phyloP scores from a whole-genome alignment of 176 grass and related monocot genomes.

The Avena eriantha region DNA sequence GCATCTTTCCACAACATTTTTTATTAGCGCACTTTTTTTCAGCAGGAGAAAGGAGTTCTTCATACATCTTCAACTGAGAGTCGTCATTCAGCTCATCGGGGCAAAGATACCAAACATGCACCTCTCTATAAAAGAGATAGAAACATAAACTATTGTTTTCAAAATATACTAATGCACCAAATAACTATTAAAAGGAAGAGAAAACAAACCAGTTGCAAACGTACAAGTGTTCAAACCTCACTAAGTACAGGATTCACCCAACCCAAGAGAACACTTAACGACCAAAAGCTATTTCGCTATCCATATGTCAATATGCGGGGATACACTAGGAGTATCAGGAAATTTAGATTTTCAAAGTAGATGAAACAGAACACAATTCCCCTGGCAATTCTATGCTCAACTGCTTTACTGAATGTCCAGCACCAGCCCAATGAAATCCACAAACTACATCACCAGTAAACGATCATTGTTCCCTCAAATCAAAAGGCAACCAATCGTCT shows the following conservation, averaged over 20 bases:
- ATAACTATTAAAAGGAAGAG: neutral
- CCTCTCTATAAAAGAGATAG: constrained; percentile 61
- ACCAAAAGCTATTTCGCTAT: neutral
- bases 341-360: neutral
- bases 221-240: neutral
- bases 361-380: neutral
- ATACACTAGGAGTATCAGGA: neutral
- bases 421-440: neutral
- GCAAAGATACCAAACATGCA: constrained; percentile 86
- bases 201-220: neutral
- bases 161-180: neutral
- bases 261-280: neutral
- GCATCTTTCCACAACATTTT: constrained; percentile 61
- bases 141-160: neutral
- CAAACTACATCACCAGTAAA: neutral
- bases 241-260: constrained; percentile 12
- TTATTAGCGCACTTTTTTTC: constrained; percentile 63
- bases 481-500: neutral
- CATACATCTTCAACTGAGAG: constrained; percentile 66
- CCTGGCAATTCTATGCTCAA: neutral
- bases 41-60: constrained; percentile 65
- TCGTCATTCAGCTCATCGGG: constrained; percentile 75
- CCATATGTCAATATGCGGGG: neutral
- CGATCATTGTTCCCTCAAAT: neutral
- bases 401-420: neutral